Evolutionary conservation across 495 filamentous ascomycete species (phyloP), one percentile per base, ranked within the genome.

Genomic region (Tuber melanosporum): DNA sequence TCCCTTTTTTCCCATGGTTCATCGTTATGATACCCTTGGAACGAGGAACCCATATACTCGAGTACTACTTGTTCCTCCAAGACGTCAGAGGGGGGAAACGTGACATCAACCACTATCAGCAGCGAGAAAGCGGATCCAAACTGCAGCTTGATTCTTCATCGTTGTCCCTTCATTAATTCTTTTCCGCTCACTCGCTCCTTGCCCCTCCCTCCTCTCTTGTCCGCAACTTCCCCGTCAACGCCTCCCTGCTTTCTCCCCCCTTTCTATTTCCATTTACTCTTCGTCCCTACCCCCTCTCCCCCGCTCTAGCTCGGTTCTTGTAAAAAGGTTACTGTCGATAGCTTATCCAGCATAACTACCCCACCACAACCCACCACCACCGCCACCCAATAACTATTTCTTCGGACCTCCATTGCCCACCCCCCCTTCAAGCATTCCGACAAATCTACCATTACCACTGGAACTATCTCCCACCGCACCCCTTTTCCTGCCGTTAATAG

Each of bases 191-290:
- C 39, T 42, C 26, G 36, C 41, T 20, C 36, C 15, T 46, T 9
- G 8, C 19, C 45, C 73, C 49, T 44, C 49, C 72, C 72, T 78
- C 32, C 70, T 26, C 46, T 26, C 71, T 71, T 79, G 71, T 57
- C 72, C 79, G n/a, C 49, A 76, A 71, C 62, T 73, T 78, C 78
- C 77, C 78, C 78, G 74, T 75, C 73, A 76, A 80, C 79, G 73
- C 78, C 76, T 73, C 71, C 66, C 52, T 79, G 66, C 73, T 44
- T 69, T 71, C 26, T 32, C 42, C 74, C 46, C 45, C 77, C 78
- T 7, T 71, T 47, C 70, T 36, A 43, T 71, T 72, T 62, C 52
- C 12, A 3, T 32, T 62, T 62, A 17, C 74, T 52, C 32, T 49
- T 71, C 43, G 47, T n/a, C 70, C 69, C 32, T n/a, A 43, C 45